Percentiles rank a stretch among this genome's conserved stretches.
phyloP scores from a whole-genome alignment of 1,284 basidiomycete genomes.

The Tetrapyrgos nigripes region DNA sequence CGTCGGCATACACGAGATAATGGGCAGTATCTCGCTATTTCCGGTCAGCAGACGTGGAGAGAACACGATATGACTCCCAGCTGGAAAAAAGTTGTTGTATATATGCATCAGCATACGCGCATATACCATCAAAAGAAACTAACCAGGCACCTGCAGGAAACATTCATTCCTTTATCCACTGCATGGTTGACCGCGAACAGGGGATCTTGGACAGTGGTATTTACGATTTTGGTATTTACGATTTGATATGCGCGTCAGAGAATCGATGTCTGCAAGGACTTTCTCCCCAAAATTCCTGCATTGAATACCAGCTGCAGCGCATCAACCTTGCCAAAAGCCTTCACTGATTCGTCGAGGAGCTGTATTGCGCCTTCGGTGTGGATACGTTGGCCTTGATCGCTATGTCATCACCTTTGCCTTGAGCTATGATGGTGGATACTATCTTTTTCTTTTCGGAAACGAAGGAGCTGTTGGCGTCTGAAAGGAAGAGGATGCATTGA shows the following conservation, averaged over 20 bases:
- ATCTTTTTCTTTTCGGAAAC: too few relatives aligned
- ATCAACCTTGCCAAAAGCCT: conserved; percentile 56
- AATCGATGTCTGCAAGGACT: conserved; percentile 51
- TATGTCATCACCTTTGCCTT: conserved; percentile 52
- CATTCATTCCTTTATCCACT: conserved; percentile 31
- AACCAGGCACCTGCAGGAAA: conserved; percentile 47
- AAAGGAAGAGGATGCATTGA: too few relatives aligned
- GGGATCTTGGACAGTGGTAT: conserved; percentile 63
- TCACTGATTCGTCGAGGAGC: conserved; percentile 53
- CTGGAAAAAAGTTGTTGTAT: too few relatives aligned
- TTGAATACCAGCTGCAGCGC: conserved; percentile 65
- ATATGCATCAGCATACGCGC: too few relatives aligned
- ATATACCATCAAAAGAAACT: background rate
- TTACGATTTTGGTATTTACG: too few relatives aligned
- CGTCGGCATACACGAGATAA: too few relatives aligned
- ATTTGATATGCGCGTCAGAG: conserved; percentile 54
- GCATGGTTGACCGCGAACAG: conserved; percentile 61
- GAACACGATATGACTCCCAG: too few relatives aligned
- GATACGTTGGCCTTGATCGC: conserved; percentile 58
- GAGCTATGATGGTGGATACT: conserved; percentile 39
- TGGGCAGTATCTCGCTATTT: too few relatives aligned
- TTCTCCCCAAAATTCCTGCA: conserved; percentile 57
- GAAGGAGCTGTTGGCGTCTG: too few relatives aligned
- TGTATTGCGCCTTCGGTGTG: conserved; percentile 48
- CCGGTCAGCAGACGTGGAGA: too few relatives aligned